Evolutionary conservation across 371 early-diverging fungal species (phyloP), one percentile per base, ranked within the genome.

Genomic region (Batkoa obscura): DNA sequence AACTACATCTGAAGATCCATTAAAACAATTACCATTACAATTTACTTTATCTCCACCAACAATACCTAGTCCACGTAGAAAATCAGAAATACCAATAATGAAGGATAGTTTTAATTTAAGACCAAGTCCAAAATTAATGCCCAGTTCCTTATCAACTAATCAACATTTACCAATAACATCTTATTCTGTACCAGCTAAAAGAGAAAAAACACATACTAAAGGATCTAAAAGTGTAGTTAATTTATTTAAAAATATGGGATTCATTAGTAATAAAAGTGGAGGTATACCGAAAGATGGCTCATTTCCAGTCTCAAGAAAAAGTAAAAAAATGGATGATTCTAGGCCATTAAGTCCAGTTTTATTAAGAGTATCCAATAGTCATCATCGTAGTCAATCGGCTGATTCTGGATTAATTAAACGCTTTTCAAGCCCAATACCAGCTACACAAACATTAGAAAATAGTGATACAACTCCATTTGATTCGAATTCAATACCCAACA

Each of bases 401-500:
- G 56, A 55, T 34, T 55, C 53, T 34, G 53, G 39, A 9, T 15
- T 37, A 3, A 38, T 53, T 12, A 53, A 53, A 34, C 35, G 53
- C 38, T 30, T 13, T 39, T 36, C 53, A 9, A 37, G 38, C 2
- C 52, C 52, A 4, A 23, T 23, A 23, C 23, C 23, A 23, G 23
- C 23, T 23, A 23, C 23, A 23, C 23, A 23, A 23, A 23, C 23
- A 23, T 23, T 23, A 23, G 23, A 23, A 23, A 23, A 23, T 23
- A 23, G 23, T 23, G 23, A 23, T 23, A 23, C 23, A 23, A 17
- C 49, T 8, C 32, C 49, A 17, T 9, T 31, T 10, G 10, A 10
- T 9, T 32, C 49, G 6, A 17, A 17, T 9, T 31, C 32, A 8
- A 10, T 39, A 17, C 45, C 43, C 15, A 30, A 30, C 45, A 23